Evolutionary conservation across 257 asterid genomes (phyloP), one percentile per base, ranked within the genome.

Genomic region (Euphrasia confusa): DNA sequence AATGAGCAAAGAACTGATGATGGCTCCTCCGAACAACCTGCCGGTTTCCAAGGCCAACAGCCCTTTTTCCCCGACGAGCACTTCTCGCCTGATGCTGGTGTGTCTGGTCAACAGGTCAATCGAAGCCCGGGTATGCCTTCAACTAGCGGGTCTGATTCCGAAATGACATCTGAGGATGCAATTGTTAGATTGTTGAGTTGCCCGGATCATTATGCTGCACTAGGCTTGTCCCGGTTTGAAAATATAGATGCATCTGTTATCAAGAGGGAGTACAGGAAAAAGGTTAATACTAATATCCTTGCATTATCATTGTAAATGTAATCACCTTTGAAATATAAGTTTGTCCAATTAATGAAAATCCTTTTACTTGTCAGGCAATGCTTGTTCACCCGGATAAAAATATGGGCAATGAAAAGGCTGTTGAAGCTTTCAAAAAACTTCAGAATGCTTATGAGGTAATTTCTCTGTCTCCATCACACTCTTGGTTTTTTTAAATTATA

Each of bases 341-440:
- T 55, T 54, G 7, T 57, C 45, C 60, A 39, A 52, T 64, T 71
- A 55, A 67, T 32, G 30, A 37, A 12, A 48, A 69, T 48, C 14
- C 55, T 72, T 70, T 71, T 58, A 35, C 50, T 76, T 71, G 21
- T 78, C 72, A 93, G 99, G 99, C 97, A 71, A 93, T 93, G 94
- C 88, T 93, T 71, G 99, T 93, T 40, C 99, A 93, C 77, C 99
- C 99, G 55, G 99, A 93, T 81, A 93, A 93, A 82, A 93, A 93
- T 72, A 84, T 93, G 96, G 96, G 99, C 49, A 84, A 93, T 57
- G 97, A 85, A 75, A 89, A 74, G 80, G 95, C 99, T 72, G 99
- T 80, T 28, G 99, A 93, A 77, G 99, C 99, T 73, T 93, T 93
- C 77, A 81, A 84, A 83, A 93, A 89, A 74, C 97, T 93, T 76